Percentiles rank a stretch among this genome's conserved stretches.
phyloP scores from a whole-genome alignment of 768 basidiomycete genomes.

The Tricholoma hemisulphureum region DNA sequence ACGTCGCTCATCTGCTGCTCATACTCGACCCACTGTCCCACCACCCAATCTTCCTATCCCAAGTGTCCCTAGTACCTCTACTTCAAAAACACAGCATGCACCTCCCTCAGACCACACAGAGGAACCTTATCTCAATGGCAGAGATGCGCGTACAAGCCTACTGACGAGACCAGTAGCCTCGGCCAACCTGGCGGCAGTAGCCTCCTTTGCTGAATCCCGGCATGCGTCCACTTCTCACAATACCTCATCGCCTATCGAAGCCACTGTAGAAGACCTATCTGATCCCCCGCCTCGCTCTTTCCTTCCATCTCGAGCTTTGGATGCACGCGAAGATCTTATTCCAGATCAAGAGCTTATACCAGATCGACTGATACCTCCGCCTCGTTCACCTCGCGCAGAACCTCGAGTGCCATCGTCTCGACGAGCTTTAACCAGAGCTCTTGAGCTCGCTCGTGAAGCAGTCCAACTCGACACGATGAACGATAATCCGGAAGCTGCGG shows the following conservation, averaged over 20 bases:
- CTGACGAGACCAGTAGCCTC: slow-evolving; percentile 40
- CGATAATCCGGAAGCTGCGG: slow-evolving; percentile 84
- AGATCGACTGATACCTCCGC: slow-evolving; percentile 44
- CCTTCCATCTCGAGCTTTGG: slow-evolving; percentile 34
- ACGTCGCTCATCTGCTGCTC: slow-evolving; percentile 68
- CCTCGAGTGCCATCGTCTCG: slow-evolving; percentile 72
- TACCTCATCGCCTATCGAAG: slow-evolving; percentile 21
- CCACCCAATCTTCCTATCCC: slow-evolving; percentile 78
- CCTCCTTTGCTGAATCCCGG: slow-evolving; percentile 59
- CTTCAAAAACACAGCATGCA: slow-evolving; percentile 18
- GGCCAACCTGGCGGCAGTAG: slow-evolving; percentile 54
- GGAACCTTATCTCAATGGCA: slow-evolving; percentile 19
- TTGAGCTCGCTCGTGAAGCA: slow-evolving; percentile 87
- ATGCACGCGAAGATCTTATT: slow-evolving; percentile 37
- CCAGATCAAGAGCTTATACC: slow-evolving; percentile 44
- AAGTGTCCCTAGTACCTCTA: slow-evolving; percentile 46
- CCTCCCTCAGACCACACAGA: slow-evolving; percentile 22
- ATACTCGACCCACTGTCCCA: slow-evolving; percentile 63
- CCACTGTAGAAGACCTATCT: slow-evolving; percentile 49
- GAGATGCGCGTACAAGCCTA: slow-evolving; percentile 34
- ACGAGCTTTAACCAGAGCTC: slow-evolving; percentile 78
- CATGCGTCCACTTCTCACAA: slow-evolving; percentile 29
- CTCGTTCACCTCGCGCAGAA: slow-evolving; percentile 46
- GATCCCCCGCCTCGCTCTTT: slow-evolving; percentile 59
- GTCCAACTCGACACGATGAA: slow-evolving; percentile 86